Base-by-base conservation (phyloP, 2,329 filamentous ascomycete genomes). In the Fusarium sarcochroum region DNA sequence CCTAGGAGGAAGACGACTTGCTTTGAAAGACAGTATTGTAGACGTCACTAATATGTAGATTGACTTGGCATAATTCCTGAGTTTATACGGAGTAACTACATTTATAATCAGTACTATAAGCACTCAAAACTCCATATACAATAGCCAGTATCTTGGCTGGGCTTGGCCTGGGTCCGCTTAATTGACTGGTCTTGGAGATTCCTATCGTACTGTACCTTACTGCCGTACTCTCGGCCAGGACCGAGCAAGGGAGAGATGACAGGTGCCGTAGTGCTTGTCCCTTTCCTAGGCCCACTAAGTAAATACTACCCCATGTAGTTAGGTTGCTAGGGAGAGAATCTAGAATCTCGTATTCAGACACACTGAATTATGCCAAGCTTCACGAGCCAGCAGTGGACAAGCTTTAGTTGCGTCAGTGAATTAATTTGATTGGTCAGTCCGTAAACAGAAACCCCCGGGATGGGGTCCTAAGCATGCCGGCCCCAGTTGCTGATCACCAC, bases 341-440 rank as follows among this genome's bases (percentile, higher is more conserved):
- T 52, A 64, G 61, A 64, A 52, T 45, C 61, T 64, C 61, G 61
- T 64, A 65, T 64, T 65, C 7, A 14, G 35, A 20, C 27, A 35
- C 41, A 37, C 59, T 18, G 23, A 35, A 30, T 30, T 30, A 63
- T 63, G 59, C 60, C 50, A 63, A 63, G 60, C 60, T 62, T 62
- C 56, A n/a, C n/a, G n/a, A n/a, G n/a, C n/a, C n/a, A n/a, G n/a
- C n/a, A 18, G 21, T 30, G 18, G 37, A 34, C 25, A 21, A 49
- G 34, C 53, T 32, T 54, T 61, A 42, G 56, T 40, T 46, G 35
- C 18, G 46, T 47, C 25, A 46, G 35, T 13, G 23, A 7, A 32
- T 21, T n/a, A 25, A 8, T 1, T 21, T 59, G 37, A 65, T 64
- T 64, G 61, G 61, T 23, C 46, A 48, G 34, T n/a, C 46, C 60